Conservation (phyloP, 2,329 filamentous ascomycete genomes). For the Colletotrichum sidae region DNA sequence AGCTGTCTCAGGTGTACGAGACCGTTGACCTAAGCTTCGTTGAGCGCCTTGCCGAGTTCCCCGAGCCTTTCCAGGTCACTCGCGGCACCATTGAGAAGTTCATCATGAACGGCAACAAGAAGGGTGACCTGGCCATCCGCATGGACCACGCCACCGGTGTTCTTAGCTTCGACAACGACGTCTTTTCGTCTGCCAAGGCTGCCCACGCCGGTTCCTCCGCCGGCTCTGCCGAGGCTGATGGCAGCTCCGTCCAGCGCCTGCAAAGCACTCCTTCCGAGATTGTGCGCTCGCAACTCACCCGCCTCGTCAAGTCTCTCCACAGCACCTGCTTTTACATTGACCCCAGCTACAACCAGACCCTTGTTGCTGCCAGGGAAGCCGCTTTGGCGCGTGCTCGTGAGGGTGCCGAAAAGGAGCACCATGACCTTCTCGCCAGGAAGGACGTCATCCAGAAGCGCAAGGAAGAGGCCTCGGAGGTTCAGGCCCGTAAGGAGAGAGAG, state of each 20-base stretch:
- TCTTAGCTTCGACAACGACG: constrained; percentile 96
- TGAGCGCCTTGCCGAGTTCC: constrained; percentile 92
- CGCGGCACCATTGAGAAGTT: constrained; percentile 97
- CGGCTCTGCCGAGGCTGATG: constrained; percentile 88
- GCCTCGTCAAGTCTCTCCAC: constrained; percentile 90
- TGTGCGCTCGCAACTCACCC: constrained; percentile 92
- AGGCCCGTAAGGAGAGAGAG: constrained; percentile 91
- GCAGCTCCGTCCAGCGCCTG: constrained; percentile 88
- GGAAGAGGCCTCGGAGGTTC: constrained; percentile 89
- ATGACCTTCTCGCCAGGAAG: constrained; percentile 85
- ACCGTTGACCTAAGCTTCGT: constrained; percentile 96
- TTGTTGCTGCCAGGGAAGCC: constrained; percentile 80
- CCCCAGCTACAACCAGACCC: constrained; percentile 85
- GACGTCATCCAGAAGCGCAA: constrained; percentile 97
- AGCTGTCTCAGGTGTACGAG: constrained; percentile 98
- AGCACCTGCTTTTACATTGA: constrained; percentile 97
- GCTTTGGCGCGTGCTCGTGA: constrained; percentile 85
- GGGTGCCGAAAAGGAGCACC: constrained; percentile 92
- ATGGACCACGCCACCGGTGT: constrained; percentile 96
- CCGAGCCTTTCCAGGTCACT: constrained; percentile 93
- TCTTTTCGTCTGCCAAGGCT: constrained; percentile 97
- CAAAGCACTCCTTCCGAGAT: constrained; percentile 99
- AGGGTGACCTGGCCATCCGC: constrained; percentile 95
- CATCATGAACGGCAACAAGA: constrained; percentile 99
- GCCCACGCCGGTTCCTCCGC: constrained; percentile 85